Conservation (phyloP, 2,329 filamentous ascomycete genomes). For the Sporothrix sp. region DNA sequence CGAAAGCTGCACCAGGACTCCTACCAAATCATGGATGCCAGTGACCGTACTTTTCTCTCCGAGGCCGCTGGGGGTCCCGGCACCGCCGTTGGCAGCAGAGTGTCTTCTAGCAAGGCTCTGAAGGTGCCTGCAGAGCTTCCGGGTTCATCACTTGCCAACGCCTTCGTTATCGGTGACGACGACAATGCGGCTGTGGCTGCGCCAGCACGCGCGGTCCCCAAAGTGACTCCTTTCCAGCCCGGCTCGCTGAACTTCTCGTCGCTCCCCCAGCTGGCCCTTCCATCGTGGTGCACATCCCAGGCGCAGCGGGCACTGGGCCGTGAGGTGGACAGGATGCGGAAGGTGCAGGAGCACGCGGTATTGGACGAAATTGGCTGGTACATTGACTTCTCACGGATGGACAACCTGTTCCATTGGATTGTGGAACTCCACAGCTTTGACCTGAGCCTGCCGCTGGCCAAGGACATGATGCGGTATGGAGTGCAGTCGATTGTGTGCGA, state of each 20-base stretch:
- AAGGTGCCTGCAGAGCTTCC: too few relatives aligned
- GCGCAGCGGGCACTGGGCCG: conserved; percentile 54
- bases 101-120: too few relatives aligned
- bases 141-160: too few relatives aligned
- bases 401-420: conserved; percentile 84
- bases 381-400: conserved; percentile 55
- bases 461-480: conserved; percentile 58
- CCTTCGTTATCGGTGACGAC: too few relatives aligned
- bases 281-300: conserved; percentile 51
- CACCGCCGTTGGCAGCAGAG: too few relatives aligned
- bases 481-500: conserved; percentile 67
- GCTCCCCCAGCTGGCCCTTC: conserved; percentile 55
- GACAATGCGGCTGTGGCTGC: not conserved
- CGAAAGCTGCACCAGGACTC: too few relatives aligned
- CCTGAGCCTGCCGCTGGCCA: conserved; percentile 52
- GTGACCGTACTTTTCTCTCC: not conserved
- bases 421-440: conserved; percentile 83
- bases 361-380: conserved; percentile 72
- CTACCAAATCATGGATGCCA: not conserved
- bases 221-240: conserved; percentile 44
- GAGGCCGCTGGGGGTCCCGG: not conserved
- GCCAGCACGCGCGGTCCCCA: not conserved
- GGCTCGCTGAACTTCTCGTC: conserved; percentile 51
- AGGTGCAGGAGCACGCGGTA: conserved; percentile 49
- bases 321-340: conserved; percentile 55